These are phyloP conservation scores for Codiaeum variegatum DNA, from an alignment of 441 rosid species.

Conservation along the genomic window DNA sequence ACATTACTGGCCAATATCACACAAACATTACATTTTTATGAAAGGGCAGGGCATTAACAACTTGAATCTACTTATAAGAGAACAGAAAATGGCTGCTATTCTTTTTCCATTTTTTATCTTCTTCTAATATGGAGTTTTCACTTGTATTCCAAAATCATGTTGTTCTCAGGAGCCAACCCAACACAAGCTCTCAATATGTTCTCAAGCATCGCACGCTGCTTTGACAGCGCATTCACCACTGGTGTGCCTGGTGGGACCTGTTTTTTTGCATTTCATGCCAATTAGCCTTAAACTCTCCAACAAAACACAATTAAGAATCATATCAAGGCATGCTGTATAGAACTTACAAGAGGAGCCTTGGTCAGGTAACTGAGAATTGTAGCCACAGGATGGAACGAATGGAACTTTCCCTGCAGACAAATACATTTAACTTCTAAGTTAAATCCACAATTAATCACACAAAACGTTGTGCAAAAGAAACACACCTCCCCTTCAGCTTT, in stretches of 20 bases:
- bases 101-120: conserved; percentile 5
- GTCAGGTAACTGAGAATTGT: conserved; percentile 95
- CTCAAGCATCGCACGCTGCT: conserved; percentile 96
- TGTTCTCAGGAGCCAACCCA: conserved; percentile 89
- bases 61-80: conserved; percentile 14
- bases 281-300: background rate
- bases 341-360: conserved; percentile 90
- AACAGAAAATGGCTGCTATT: conserved; percentile 7
- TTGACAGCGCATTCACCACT: conserved; percentile 87
- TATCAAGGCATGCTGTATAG: background rate
- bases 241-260: conserved; percentile 97
- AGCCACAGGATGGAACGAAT: conserved; percentile 94
- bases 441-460: background rate
- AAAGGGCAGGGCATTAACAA: conserved; percentile 3
- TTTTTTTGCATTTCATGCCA: background rate
- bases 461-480: background rate
- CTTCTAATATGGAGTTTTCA: conserved; percentile 25
- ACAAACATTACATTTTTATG: conserved; percentile 16
- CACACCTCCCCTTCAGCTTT: conserved; percentile 84
- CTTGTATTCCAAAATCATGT: conserved; percentile 98
- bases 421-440: background rate
- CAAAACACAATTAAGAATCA: background rate
- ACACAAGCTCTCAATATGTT: conserved; percentile 90
- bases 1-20: background rate
- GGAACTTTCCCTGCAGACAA: conserved; percentile 69